Conservation (phyloP, 192 early-diverging fungal genomes). For the Diversispora epigaea region DNA sequence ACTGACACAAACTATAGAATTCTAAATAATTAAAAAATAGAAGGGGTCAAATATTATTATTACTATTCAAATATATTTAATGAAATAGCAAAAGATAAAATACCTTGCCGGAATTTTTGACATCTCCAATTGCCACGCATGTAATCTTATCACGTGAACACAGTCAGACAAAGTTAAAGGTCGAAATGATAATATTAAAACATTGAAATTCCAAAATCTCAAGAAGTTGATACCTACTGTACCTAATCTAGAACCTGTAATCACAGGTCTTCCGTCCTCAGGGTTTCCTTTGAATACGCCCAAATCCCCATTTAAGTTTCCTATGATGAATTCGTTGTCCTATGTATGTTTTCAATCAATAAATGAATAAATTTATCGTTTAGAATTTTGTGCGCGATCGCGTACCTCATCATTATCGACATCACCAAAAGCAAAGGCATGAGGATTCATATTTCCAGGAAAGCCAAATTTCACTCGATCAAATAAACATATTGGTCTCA, state of each 20-base stretch:
- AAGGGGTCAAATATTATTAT: too few relatives aligned
- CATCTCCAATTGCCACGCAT: constrained; percentile 57
- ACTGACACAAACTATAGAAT: constrained; percentile 57
- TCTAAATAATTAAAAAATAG: constrained; percentile 29
- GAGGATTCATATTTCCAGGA: constrained; percentile 58
- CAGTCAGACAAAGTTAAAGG: too few relatives aligned
- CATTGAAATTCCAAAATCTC: not conserved
- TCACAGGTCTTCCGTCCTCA: constrained; percentile 41
- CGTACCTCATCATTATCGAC: constrained; percentile 59
- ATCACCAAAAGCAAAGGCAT: constrained; percentile 59
- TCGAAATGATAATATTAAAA: not conserved
- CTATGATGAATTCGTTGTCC: constrained; percentile 63
- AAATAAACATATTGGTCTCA: constrained; percentile 49
- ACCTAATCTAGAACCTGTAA: constrained; percentile 51
- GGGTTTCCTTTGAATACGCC: constrained; percentile 58
- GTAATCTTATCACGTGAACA: constrained; percentile 48
- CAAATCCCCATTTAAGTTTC: constrained; percentile 56
- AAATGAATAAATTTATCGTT: not conserved
- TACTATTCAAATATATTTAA: too few relatives aligned
- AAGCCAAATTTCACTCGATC: constrained; percentile 55
- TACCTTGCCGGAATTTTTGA: constrained; percentile 55
- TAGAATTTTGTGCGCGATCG: not conserved
- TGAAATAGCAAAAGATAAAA: not conserved
- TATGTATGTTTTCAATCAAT: constrained; percentile 19
- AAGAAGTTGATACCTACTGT: constrained; percentile 41